Evolutionary conservation across 371 early-diverging fungal species (phyloP).

Genomic region (Mucor velutinosus): DNA sequence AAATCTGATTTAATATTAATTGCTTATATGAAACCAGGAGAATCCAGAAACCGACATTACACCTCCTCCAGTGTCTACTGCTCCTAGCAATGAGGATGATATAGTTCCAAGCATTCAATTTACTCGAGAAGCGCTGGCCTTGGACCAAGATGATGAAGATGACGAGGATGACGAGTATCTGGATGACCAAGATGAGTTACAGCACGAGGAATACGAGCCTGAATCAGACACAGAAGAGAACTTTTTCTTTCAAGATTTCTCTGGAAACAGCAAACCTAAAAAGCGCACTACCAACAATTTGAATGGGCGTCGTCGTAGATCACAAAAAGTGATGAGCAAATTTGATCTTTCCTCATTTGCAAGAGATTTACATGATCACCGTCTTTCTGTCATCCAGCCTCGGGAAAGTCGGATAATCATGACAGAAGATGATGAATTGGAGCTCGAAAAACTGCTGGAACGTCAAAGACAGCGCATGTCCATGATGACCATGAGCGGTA

Average conservation of each 20-base stretch:
- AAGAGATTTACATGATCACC: conserved; percentile 45
- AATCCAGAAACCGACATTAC: not conserved
- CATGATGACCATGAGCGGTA: conserved; percentile 12
- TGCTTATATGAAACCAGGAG: not conserved
- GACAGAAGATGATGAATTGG: conserved; percentile 50
- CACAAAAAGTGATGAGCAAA: conserved; percentile 5
- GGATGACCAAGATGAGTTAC: not conserved
- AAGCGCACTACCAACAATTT: not conserved
- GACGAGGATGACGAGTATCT: not conserved
- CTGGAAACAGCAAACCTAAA: conserved; percentile 8
- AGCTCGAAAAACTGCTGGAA: conserved; percentile 34
- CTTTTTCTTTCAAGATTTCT: conserved; percentile 45
- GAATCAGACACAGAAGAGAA: conserved; percentile 35
- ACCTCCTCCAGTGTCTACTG: not conserved
- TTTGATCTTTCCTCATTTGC: conserved; percentile 49
- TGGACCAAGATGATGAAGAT: not conserved
- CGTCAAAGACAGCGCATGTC: conserved; percentile 20
- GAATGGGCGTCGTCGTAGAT: conserved; percentile 4
- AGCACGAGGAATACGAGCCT: conserved; percentile 28
- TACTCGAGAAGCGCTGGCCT: not conserved
- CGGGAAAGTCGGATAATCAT: conserved; percentile 36
- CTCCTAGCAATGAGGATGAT: too few relatives aligned
- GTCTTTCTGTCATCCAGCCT: conserved; percentile 43
- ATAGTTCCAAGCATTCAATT: not conserved
- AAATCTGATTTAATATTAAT: not conserved